A percentile compares a stretch with the other conserved stretches of the same genome.
These are phyloP conservation scores for Aspergillus hiratsukae DNA, from an alignment of 2,329 filamentous ascomycete species.

Conservation along the genomic window DNA sequence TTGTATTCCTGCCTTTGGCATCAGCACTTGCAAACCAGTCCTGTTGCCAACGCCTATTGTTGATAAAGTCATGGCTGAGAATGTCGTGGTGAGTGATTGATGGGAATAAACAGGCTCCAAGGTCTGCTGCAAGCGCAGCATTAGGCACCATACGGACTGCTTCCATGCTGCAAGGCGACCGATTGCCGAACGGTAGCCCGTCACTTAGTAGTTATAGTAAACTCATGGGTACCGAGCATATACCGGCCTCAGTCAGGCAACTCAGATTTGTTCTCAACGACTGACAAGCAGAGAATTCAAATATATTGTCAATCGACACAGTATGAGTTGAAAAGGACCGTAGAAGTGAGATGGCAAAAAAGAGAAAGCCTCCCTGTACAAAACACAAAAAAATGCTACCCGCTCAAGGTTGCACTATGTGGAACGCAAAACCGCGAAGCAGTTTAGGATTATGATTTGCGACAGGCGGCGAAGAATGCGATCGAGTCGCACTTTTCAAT, in stretches of 20 bases:
- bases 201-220: not conserved
- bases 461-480: not conserved
- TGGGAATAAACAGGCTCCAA: not conserved
- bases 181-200: not conserved
- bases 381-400: not conserved
- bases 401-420: not conserved
- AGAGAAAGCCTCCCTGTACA: not conserved
- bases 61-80: not conserved
- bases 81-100: not conserved
- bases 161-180: not conserved
- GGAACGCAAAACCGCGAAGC: not conserved
- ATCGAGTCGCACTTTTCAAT: not conserved
- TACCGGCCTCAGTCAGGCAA: not conserved
- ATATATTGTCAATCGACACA: not conserved
- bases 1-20: not conserved
- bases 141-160: not conserved
- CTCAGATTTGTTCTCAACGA: not conserved
- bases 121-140: not conserved
- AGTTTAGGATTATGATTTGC: not conserved
- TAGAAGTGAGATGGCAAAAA: not conserved
- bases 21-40: not conserved
- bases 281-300: not conserved
- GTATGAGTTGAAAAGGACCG: not conserved
- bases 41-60: not conserved
- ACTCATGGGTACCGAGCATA: not conserved